Evolutionary conservation across 352 stramenopile genomes (phyloP).

Genomic region (Phytophthora palmivora): DNA sequence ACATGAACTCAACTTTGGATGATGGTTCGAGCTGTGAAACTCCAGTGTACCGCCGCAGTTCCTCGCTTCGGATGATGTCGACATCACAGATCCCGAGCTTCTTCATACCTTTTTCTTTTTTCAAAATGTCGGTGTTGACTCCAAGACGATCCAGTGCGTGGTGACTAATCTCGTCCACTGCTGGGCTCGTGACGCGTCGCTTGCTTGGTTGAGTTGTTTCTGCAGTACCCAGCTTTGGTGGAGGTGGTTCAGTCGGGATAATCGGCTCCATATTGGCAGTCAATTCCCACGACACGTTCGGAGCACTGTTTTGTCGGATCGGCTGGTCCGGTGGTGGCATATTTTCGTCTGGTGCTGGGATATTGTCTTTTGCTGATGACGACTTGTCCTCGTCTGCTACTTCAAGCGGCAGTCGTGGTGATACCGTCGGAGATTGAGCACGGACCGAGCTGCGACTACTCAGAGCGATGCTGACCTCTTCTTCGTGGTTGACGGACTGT

Average conservation of each 20-base stretch:
- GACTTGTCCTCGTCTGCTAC: constrained; percentile 18
- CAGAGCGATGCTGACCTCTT: neutral
- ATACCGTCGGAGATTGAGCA: constrained; percentile 4
- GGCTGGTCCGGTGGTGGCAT: constrained; percentile 11
- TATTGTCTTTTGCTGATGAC: constrained; percentile 3
- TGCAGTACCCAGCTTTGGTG: constrained; percentile 17
- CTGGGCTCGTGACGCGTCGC: constrained; percentile 36
- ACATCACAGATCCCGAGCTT: constrained; percentile 77
- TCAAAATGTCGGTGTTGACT: constrained; percentile 67
- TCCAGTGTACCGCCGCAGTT: constrained; percentile 61
- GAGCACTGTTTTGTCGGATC: constrained; percentile 9
- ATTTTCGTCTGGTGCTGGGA: neutral
- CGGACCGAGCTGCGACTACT: constrained; percentile 20
- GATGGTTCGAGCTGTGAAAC: constrained; percentile 35
- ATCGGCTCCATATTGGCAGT: constrained; percentile 31
- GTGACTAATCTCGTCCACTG: constrained; percentile 43
- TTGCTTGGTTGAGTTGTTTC: constrained; percentile 15
- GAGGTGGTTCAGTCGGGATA: constrained; percentile 9
- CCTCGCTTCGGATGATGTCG: constrained; percentile 59
- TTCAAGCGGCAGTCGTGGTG: constrained; percentile 19
- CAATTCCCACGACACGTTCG: constrained; percentile 25
- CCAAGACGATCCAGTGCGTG: constrained; percentile 65
- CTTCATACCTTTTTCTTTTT: constrained; percentile 81
- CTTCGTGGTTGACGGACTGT: constrained; percentile 22
- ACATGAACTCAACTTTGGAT: constrained; percentile 67